These are phyloP conservation scores for Citeromyces matritensis DNA, from an alignment of 805 yeast genomes.

Conservation along the genomic window DNA sequence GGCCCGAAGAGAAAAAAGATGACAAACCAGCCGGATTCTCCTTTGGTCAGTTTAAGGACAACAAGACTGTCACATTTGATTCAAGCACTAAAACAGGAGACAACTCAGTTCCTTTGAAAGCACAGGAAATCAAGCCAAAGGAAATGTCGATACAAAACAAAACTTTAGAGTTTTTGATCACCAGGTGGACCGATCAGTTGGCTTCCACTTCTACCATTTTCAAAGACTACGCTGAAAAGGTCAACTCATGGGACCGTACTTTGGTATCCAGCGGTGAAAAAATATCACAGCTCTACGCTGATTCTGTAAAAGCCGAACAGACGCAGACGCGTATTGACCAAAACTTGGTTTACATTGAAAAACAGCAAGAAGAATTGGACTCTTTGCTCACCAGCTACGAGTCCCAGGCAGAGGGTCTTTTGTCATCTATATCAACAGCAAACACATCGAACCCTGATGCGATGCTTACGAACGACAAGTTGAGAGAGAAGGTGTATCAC, in stretches of 20 bases:
- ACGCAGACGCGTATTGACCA: conserved; percentile 80
- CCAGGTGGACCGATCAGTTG: conserved; percentile 86
- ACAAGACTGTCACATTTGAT: conserved; percentile 2
- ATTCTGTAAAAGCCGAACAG: conserved; percentile 71
- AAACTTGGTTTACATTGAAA: conserved; percentile 69
- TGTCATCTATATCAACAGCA: conserved; percentile 13
- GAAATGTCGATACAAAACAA: conserved; percentile 77
- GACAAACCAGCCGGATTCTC: conserved; percentile 4
- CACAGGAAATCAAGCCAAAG: conserved; percentile 46
- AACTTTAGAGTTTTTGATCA: conserved; percentile 81
- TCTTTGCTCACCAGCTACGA: conserved; percentile 72
- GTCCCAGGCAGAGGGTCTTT: conserved; percentile 41
- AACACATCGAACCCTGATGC: conserved; percentile 2
- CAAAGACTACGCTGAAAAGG: conserved; percentile 56
- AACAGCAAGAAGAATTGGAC: conserved; percentile 88
- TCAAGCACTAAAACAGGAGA: conserved; percentile 2
- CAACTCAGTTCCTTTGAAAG: conserved; percentile 14
- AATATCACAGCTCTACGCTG: conserved; percentile 61
- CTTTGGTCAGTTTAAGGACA: conserved; percentile 4
- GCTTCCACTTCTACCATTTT: conserved; percentile 61
- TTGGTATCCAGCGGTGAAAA: conserved; percentile 78
- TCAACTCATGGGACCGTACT: conserved; percentile 76
- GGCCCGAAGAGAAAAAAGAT: conserved; percentile 2
- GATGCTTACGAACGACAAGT: conserved; percentile 56
- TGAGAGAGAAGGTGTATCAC: conserved; percentile 78